Conservation (phyloP, 208 protist species). For the Strigomonas culicis region DNA sequence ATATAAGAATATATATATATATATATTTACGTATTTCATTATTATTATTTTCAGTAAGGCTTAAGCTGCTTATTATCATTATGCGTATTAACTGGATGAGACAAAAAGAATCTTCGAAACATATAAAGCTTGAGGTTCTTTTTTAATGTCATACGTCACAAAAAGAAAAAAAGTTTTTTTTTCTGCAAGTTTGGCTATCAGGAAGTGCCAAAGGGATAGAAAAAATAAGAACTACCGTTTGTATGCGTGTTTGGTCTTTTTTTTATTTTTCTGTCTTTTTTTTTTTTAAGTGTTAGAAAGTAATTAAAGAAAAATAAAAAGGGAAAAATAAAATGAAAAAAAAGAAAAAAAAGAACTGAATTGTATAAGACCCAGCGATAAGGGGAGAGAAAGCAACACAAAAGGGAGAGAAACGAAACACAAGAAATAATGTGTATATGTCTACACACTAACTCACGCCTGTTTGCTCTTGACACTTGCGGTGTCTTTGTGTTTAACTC, state of each 20-base stretch:
- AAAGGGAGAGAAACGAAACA: slow-evolving; percentile 1
- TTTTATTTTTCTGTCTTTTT: neutral
- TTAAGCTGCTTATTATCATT: neutral
- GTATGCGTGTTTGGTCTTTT: neutral
- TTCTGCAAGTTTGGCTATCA: no score
- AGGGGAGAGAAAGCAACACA: slow-evolving; percentile 1
- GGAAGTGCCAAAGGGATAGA: neutral
- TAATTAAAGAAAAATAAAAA: slow-evolving; percentile 5
- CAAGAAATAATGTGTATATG: neutral
- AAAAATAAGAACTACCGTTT: neutral
- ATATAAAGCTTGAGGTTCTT: no score
- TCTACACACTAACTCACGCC: neutral
- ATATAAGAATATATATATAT: neutral
- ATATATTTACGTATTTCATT: neutral
- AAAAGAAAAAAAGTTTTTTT: neutral
- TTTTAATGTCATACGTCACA: no score
- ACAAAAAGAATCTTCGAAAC: no score
- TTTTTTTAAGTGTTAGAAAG: neutral
- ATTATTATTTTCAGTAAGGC: neutral
- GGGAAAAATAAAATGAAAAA: slow-evolving; percentile 8
- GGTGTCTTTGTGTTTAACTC: no score
- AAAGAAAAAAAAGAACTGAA: slow-evolving; percentile 15
- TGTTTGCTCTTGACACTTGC: no score
- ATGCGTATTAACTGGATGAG: no score
- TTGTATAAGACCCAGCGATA: neutral